Conservation (phyloP, 1,284 basidiomycete species). For the Chiua sp. region DNA sequence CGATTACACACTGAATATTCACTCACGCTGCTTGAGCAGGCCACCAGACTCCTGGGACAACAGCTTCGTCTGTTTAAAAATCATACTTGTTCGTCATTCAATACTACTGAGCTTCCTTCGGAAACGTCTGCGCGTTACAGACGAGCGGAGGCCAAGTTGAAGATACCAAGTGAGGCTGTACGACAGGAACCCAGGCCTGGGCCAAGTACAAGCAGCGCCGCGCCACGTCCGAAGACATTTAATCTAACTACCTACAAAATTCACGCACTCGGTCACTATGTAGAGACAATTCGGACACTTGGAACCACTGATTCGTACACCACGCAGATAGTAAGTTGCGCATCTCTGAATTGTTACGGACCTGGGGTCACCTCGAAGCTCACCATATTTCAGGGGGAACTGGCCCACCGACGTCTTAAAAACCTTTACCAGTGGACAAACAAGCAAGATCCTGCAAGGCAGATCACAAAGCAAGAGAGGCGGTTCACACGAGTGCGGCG, state of each 20-base stretch:
- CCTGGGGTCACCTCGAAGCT: too few species aligned
- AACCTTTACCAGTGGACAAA: too few species aligned
- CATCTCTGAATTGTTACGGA: too few species aligned
- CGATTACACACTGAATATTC: slow-evolving; percentile 23
- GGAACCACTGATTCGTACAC: background rate
- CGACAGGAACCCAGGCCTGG: background rate
- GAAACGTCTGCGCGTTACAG: slow-evolving; percentile 1
- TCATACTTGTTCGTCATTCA: background rate
- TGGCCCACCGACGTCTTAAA: too few species aligned
- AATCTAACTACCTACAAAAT: slow-evolving; percentile 12
- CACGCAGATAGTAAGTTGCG: background rate
- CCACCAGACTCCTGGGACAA: background rate
- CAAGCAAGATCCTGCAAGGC: background rate
- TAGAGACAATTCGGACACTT: background rate
- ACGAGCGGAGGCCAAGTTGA: background rate
- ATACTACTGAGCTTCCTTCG: slow-evolving; percentile 11
- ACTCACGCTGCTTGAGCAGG: background rate
- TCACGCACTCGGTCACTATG: slow-evolving; percentile 4
- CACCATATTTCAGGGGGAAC: background rate
- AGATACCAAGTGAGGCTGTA: too few species aligned
- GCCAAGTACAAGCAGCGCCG: too few species aligned
- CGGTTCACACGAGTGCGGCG: background rate
- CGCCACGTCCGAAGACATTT: slow-evolving; percentile 16
- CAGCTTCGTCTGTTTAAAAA: slow-evolving; percentile 13
- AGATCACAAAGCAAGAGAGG: slow-evolving; percentile 6